Evolutionary conservation across 805 yeast genomes (phyloP), one percentile per base, ranked within the genome.

Genomic region (Candida anglica): DNA sequence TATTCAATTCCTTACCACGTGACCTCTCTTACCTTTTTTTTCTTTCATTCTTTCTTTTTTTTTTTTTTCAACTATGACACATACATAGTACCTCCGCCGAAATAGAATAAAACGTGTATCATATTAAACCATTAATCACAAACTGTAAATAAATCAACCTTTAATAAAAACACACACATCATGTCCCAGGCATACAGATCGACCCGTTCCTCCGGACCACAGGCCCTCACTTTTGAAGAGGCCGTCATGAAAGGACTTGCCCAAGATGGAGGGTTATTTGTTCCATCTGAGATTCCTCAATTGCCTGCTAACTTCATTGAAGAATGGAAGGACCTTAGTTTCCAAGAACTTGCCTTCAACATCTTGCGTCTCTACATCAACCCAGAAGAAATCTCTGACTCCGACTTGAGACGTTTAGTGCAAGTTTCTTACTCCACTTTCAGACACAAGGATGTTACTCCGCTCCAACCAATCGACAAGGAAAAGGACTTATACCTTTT

Each of bases 241-340:
- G 91, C 83, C 15, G 83, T 86, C 38, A 79, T 85, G 60, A 83
- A 84, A 37, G 99, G 99, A 33, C 72, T 93, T 52, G 98, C 98
- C 34, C 79, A 85, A 30, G 99, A 94, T 57, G 98, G 98, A 46
- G 99, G 99, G 26, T 75, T 93, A 26, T 93, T 86, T 60, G 72
- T 93, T 36, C 99, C 98, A 29, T 74, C 93, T 11, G 68, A 57
- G 30, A 85, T 89, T 47, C 96, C 98, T 37, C 58, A 70, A 42
- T 71, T 85, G 19, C 68, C 80, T 5, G 54, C 66, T 9, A 74
- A 73, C 38, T 73, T 83, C 42, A 60, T 81, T 35, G 52, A 64
- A 24, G 62, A 69, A 41, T 91, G 98, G 98, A 64, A 75, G 35
- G 72, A 81, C 38, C 66, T 85, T 37, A 65, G 83, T 15, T 93